phyloP scores from a whole-genome alignment of 164 flowering plant genomes.

The Magnolia officinalis region DNA sequence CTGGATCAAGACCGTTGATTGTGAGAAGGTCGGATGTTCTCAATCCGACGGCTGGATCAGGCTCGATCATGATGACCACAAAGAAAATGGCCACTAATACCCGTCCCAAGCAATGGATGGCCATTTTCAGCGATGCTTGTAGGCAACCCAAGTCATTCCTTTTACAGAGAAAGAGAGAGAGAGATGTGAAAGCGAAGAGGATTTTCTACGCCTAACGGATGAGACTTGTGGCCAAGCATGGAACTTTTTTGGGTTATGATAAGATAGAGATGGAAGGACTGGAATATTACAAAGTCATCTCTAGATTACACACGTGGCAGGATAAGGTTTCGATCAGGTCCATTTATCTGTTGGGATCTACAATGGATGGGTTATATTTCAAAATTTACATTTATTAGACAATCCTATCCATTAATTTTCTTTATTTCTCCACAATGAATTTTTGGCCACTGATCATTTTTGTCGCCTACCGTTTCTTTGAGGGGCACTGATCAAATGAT shows the following conservation, averaged over 20 bases:
- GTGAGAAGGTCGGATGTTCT: background rate
- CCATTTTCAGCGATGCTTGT: background rate
- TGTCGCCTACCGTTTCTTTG: too few relatives aligned
- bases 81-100: background rate
- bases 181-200: background rate
- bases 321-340: too few relatives aligned
- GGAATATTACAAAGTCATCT: too few relatives aligned
- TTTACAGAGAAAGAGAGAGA: background rate
- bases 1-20: background rate
- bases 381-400: too few relatives aligned
- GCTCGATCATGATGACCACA: background rate
- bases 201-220: background rate
- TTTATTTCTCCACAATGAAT: too few relatives aligned
- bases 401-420: too few relatives aligned
- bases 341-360: too few relatives aligned
- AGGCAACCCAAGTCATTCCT: background rate
- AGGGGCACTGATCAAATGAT: too few relatives aligned
- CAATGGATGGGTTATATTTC: too few relatives aligned
- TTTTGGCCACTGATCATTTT: too few relatives aligned
- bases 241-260: background rate
- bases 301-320: too few relatives aligned
- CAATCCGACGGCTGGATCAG: constrained; percentile 7
- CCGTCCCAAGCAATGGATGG: background rate
- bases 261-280: too few relatives aligned
- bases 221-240: background rate